Base-by-base conservation (phyloP, 371 early-diverging fungal genomes). In the Capniomyces stellatus region DNA sequence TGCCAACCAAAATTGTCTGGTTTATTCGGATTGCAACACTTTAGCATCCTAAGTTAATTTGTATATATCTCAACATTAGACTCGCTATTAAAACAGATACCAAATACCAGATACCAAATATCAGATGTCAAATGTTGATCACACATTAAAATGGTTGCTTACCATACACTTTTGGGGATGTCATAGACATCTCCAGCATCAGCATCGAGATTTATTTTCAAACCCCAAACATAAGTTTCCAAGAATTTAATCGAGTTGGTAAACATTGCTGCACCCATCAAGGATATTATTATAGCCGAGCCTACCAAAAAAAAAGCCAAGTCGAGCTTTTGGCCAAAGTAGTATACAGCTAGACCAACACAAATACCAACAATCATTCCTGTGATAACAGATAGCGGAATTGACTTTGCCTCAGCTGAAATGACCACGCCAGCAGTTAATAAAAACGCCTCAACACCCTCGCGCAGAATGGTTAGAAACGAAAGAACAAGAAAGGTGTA, bases 381-480 rank as follows among this genome's bases (percentile, higher is more conserved):
- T 30, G 64, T 65, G 19, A 83, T 63, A 30, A 76, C 80, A 12
- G 90, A 80, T 39, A 85, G 63, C 15, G 90, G 90, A 54, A 89
- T 79, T 1, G 85, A 72, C 27, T 71, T 71, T 1, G 79, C 75
- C 18, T 71, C 61, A 27, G 78, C 77, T 40, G 74, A 64, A 28
- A 86, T 64, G 0, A 82, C 75, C 58, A 87, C 85, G 41, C 88
- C 89, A 53, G 78, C 85, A 46, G 87, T 75, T 63, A 88, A 84
- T 0, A 89, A 76, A 3, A 89, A 73, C 18, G 82, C 69, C 54
- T 66, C 67, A 18, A 89, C 70, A 3, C 85, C 86, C 70, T 88
- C 88, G 25, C 90, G 72, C 35, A 85, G 64, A 1, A 89, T 76
- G 3, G 88, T 85, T 51, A 86, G 63, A 53, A 83, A 79, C 1